phyloP scores from a whole-genome alignment of 2,329 filamentous ascomycete species.

The Xylariales sp. region DNA sequence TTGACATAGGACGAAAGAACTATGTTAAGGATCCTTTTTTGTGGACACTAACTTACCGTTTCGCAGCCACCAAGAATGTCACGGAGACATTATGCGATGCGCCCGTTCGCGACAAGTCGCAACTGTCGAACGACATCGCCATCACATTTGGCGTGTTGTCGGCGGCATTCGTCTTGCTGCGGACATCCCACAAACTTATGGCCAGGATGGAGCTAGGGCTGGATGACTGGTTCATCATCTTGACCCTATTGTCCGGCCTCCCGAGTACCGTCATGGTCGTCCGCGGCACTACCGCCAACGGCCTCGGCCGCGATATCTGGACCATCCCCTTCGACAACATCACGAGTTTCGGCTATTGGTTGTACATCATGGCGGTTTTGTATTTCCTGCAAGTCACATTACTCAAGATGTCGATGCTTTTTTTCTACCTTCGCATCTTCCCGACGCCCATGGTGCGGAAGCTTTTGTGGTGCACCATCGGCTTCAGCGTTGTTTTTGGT shows the following conservation, averaged over 20 bases:
- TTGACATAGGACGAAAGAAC: too few species aligned
- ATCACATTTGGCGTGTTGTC: constrained; percentile 29
- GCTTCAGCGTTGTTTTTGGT: constrained; percentile 25
- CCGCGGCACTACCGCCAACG: constrained; percentile 17
- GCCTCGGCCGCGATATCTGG: constrained; percentile 30
- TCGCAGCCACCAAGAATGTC: constrained; percentile 11
- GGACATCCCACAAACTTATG: constrained; percentile 29
- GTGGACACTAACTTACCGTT: constrained; percentile 1
- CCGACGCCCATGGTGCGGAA: constrained; percentile 22
- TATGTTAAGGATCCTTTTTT: too few species aligned
- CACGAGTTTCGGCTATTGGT: constrained; percentile 20
- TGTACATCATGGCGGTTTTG: constrained; percentile 29
- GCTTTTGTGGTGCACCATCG: constrained; percentile 26
- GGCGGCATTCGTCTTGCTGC: constrained; percentile 34
- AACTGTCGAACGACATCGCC: constrained; percentile 27
- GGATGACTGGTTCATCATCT: constrained; percentile 32
- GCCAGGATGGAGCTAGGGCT: constrained; percentile 28
- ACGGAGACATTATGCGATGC: constrained; percentile 21
- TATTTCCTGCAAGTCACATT: constrained; percentile 33
- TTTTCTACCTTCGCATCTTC: constrained; percentile 39
- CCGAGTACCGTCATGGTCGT: constrained; percentile 23
- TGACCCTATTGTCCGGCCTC: constrained; percentile 20
- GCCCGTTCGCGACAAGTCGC: constrained; percentile 24
- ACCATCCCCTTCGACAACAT: constrained; percentile 19
- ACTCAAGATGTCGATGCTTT: constrained; percentile 34